Percentiles rank a stretch among this genome's conserved stretches.
phyloP scores from a whole-genome alignment of 2,329 filamentous ascomycete genomes.

The Aureobasidium vineae region DNA sequence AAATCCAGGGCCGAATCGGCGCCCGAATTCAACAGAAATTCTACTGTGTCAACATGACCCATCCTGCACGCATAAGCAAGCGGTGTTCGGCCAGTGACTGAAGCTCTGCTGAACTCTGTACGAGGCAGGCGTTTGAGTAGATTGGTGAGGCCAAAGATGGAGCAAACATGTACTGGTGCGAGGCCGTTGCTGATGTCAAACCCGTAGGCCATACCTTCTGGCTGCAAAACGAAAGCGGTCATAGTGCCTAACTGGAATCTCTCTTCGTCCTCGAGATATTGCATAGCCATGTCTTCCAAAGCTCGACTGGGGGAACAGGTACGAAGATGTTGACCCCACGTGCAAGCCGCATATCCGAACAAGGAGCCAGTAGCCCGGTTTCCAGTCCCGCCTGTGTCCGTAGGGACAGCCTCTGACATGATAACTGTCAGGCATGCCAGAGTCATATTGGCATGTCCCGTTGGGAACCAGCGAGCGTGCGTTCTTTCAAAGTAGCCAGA shows the following conservation, averaged over 20 bases:
- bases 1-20: background rate
- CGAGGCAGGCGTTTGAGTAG: background rate
- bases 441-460: background rate
- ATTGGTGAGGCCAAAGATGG: background rate
- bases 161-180: background rate
- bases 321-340: background rate
- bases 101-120: background rate
- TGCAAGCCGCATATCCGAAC: background rate
- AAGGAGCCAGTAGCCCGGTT: background rate
- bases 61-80: background rate
- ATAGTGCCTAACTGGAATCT: background rate
- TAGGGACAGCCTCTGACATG: background rate
- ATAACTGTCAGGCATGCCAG: background rate
- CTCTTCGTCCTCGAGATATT: background rate
- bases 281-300: background rate
- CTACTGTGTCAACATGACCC: background rate
- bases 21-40: background rate
- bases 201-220: background rate
- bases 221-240: background rate
- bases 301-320: background rate
- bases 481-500: background rate
- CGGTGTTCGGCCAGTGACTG: background rate
- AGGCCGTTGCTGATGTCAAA: background rate
- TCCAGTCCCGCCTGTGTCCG: background rate
- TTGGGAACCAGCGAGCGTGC: background rate